Evolutionary conservation across 192 early-diverging fungal genomes (phyloP), one percentile per base, ranked within the genome.

Genomic region (Gryganskiella cystojenkinii): DNA sequence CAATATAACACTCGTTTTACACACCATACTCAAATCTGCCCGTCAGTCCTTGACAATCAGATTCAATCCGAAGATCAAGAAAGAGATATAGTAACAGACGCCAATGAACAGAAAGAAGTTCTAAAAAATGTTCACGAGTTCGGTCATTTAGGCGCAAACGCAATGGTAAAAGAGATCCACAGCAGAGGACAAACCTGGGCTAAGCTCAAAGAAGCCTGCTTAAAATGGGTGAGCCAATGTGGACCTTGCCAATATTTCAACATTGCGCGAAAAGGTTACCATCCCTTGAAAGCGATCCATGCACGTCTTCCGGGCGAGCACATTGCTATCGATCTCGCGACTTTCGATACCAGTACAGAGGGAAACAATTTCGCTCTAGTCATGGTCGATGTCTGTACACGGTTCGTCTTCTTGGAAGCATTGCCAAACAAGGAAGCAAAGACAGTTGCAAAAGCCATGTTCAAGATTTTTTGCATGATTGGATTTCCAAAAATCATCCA

Each of bases 81-180:
- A n/a, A n/a, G n/a, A 27, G 31, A 67, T 57, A 80, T 57, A 9
- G n/a, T n/a, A n/a, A 85, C 82, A 31, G 83, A 74, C 1, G 40
- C 37, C 8, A 69, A 72, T 25, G 80, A 85, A 69, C 11, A 59
- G 5, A 42, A 22, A 5, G 79, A 44, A 40, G 46, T 79, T 24
- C 17, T 79, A 34, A 22, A 79, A 24, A 43, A 64, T n/a, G 15
- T 37, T 40, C 61, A 79, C 51, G 19, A 44, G 19, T 70, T 70
- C 11, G 75, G 67, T 0, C 75, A 79, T 28, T 52, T 79, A 13
- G 75, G 75, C 17, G 27, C 55, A 10, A 25, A 25, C 1, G 61
- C 61, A 14, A 81, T 81, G 47, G 59, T 70, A 1, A 61, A 70
- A 31, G 27, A 28, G 9, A 46, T 75, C 31, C 80, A 81, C 25